Evolutionary conservation across 805 yeast genomes (phyloP).

Genomic region (Middelhovenomyces tepae): DNA sequence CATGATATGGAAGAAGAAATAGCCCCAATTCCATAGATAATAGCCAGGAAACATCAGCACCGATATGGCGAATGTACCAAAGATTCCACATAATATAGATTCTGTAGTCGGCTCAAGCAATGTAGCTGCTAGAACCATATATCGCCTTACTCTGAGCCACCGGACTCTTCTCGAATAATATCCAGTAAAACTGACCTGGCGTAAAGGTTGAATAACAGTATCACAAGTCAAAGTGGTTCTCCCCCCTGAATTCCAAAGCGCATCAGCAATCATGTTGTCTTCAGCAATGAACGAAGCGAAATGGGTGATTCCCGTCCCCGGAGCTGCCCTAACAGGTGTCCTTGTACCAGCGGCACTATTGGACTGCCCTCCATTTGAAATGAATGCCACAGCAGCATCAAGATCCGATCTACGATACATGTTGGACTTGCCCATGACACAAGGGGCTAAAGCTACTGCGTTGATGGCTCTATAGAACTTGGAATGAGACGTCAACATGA

Average conservation of each 20-base stretch:
- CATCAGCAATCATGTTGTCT: constrained; percentile 86
- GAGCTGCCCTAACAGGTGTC: constrained; percentile 19
- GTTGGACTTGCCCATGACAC: constrained; percentile 87
- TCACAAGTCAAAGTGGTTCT: constrained; percentile 75
- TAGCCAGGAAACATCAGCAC: constrained; percentile 31
- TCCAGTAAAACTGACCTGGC: constrained; percentile 35
- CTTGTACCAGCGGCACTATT: no score
- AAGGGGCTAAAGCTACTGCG: constrained; percentile 67
- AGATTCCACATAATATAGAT: constrained; percentile 53
- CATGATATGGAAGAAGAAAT: constrained; percentile 42
- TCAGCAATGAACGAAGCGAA: constrained; percentile 83
- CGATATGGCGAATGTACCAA: constrained; percentile 55
- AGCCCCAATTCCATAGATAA: constrained; percentile 5
- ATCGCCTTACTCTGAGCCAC: constrained; percentile 80
- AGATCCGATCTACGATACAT: constrained; percentile 60
- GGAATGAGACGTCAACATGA: constrained; percentile 72
- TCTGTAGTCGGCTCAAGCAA: constrained; percentile 83
- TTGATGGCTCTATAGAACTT: constrained; percentile 78
- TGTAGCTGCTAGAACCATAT: constrained; percentile 82
- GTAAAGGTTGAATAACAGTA: constrained; percentile 66
- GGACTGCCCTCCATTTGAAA: constrained; percentile 14
- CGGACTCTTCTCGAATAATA: constrained; percentile 64
- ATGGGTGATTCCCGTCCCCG: constrained; percentile 43
- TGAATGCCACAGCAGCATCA: constrained; percentile 21
- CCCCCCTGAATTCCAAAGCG: constrained; percentile 60